Evolutionary conservation across 768 basidiomycete genomes (phyloP).

Genomic region (Pisolithus orientalis): DNA sequence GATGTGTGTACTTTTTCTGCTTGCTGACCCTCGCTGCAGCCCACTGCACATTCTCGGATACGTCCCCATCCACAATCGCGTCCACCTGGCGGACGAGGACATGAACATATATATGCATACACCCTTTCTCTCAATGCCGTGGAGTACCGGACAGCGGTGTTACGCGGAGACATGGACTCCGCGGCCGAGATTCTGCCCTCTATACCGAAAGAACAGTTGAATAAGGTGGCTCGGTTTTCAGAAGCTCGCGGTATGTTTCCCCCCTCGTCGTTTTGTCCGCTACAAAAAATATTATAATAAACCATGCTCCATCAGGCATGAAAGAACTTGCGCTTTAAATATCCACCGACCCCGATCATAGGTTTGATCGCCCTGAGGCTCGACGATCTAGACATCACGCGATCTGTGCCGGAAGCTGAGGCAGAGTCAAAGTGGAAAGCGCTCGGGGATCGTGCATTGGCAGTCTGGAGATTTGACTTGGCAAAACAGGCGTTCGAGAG

Average conservation of each 20-base stretch:
- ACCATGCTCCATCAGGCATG: slow-evolving; percentile 46
- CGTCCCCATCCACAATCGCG: slow-evolving; percentile 86
- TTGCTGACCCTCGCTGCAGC: slow-evolving; percentile 30
- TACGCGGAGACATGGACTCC: slow-evolving; percentile 81
- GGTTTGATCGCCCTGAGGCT: slow-evolving; percentile 87
- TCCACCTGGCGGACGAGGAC: slow-evolving; percentile 94
- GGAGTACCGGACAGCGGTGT: slow-evolving; percentile 93
- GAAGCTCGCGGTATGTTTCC: slow-evolving; percentile 68
- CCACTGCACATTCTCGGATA: slow-evolving; percentile 91
- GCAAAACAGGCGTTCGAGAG: slow-evolving; percentile 85
- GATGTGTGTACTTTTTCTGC: too few relatives aligned
- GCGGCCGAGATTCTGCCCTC: slow-evolving; percentile 78
- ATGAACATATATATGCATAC: slow-evolving; percentile 80
- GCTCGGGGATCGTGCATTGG: slow-evolving; percentile 87
- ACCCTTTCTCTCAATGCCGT: slow-evolving; percentile 80
- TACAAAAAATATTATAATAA: not conserved
- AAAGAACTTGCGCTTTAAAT: slow-evolving; percentile 91
- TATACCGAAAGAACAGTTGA: slow-evolving; percentile 86
- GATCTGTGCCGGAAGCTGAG: slow-evolving; percentile 62
- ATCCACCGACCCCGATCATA: slow-evolving; percentile 90
- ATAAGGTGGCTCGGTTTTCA: slow-evolving; percentile 91
- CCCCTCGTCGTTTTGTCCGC: not conserved
- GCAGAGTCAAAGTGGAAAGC: slow-evolving; percentile 87
- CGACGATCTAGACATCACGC: slow-evolving; percentile 82
- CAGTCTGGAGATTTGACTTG: slow-evolving; percentile 90